These are phyloP conservation scores for Lachnellula arida DNA, from an alignment of 2,329 filamentous ascomycete species.

Conservation along the genomic window DNA sequence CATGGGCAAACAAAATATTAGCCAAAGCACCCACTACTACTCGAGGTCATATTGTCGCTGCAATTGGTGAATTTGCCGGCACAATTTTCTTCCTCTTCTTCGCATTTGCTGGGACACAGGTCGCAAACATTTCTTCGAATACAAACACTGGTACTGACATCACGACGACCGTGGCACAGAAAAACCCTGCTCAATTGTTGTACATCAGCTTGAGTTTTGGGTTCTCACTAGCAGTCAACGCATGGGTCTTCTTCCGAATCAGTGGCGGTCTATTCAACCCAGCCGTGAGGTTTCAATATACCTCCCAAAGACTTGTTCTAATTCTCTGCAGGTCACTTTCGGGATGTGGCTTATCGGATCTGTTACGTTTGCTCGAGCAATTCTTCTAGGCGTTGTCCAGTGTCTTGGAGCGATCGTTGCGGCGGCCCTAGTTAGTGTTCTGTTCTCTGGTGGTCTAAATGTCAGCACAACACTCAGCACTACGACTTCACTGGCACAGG, in stretches of 20 bases:
- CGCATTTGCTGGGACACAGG: slow-evolving; percentile 27
- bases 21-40: slow-evolving; percentile 8
- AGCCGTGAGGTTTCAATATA: slow-evolving; percentile 31
- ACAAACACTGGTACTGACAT: slow-evolving; percentile 28
- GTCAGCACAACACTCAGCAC: slow-evolving; percentile 39
- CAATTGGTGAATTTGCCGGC: slow-evolving; percentile 46
- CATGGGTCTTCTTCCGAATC: slow-evolving; percentile 50
- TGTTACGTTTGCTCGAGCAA: slow-evolving; percentile 31
- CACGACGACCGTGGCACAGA: slow-evolving; percentile 9
- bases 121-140: slow-evolving; percentile 27
- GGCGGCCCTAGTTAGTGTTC: slow-evolving; percentile 38
- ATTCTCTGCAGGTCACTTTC: slow-evolving; percentile 31
- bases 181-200: slow-evolving; percentile 18
- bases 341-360: slow-evolving; percentile 36
- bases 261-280: slow-evolving; percentile 49
- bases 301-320: too few species aligned
- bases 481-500: slow-evolving; percentile 39
- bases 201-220: slow-evolving; percentile 29
- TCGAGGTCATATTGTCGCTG: slow-evolving; percentile 43
- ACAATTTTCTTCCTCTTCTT: slow-evolving; percentile 38
- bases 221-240: slow-evolving; percentile 41
- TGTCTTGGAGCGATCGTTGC: slow-evolving; percentile 34
- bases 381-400: slow-evolving; percentile 32
- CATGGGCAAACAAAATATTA: not conserved
- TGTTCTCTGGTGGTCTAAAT: slow-evolving; percentile 42